Evolutionary conservation across 2,329 filamentous ascomycete genomes (phyloP).

Genomic region (Penicillium sp.): DNA sequence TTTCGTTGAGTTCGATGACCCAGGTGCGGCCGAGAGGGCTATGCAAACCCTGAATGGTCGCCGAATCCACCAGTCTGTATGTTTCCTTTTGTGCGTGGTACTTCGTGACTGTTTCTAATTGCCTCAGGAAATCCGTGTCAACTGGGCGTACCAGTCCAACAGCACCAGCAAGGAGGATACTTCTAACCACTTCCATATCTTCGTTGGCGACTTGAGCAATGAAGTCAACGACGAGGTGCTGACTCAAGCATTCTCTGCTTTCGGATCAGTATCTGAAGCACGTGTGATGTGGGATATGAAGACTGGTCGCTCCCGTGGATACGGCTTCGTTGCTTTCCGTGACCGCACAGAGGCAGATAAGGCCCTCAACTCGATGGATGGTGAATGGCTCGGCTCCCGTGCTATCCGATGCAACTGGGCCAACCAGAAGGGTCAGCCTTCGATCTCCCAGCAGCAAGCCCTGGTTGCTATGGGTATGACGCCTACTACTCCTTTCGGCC

Average conservation of each 20-base stretch:
- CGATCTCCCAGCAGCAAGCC: conserved; percentile 94
- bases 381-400: conserved; percentile 96
- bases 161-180: conserved; percentile 93
- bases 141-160: conserved; percentile 99
- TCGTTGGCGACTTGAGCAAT: conserved; percentile 95
- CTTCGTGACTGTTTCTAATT: conserved; percentile 1
- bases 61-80: conserved; percentile 86
- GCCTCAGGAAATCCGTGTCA: conserved; percentile 88
- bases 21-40: conserved; percentile 89
- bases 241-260: conserved; percentile 89
- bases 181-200: conserved; percentile 97
- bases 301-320: conserved; percentile 93
- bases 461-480: conserved; percentile 99
- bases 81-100: neutral
- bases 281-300: conserved; percentile 99
- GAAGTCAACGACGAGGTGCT: conserved; percentile 98
- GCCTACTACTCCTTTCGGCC: conserved; percentile 90
- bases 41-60: conserved; percentile 97
- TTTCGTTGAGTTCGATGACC: conserved; percentile 98
- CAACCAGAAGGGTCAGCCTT: conserved; percentile 99
- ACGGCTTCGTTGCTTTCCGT: conserved; percentile 96
- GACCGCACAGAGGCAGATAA: conserved; percentile 93
- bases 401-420: conserved; percentile 99
- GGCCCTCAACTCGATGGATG: conserved; percentile 95
- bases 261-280: conserved; percentile 92